A percentile compares a stretch with the other conserved stretches of the same genome.
Conservation (phyloP, 78 protist genomes). For the Dictyostelium citrinum region DNA sequence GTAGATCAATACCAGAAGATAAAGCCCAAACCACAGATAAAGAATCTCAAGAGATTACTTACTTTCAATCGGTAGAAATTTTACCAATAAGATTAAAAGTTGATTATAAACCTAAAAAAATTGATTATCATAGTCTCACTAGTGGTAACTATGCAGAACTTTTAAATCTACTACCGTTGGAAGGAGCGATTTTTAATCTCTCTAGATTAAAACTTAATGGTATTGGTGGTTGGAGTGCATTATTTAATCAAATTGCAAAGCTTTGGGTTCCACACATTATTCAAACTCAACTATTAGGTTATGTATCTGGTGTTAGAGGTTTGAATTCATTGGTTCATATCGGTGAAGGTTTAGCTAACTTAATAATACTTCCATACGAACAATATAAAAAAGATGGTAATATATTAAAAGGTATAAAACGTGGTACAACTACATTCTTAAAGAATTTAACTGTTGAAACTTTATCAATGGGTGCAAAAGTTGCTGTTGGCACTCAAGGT, state of each 20-base stretch:
- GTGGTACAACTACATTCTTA: constrained; percentile 57
- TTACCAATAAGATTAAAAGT: constrained; percentile 45
- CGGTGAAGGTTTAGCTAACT: constrained; percentile 64
- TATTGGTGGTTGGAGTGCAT: constrained; percentile 73
- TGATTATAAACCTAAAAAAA: constrained; percentile 73
- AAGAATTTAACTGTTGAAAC: constrained; percentile 67
- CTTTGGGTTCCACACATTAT: constrained; percentile 59
- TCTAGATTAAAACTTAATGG: constrained; percentile 42
- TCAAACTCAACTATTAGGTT: constrained; percentile 54
- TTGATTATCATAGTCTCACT: constrained; percentile 58
- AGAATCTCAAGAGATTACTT: constrained; percentile 65
- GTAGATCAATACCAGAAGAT: constrained; percentile 56
- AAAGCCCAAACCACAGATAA: constrained; percentile 60
- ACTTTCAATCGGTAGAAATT: constrained; percentile 52
- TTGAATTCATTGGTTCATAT: constrained; percentile 63
- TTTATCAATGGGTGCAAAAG: constrained; percentile 55
- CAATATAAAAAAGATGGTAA: constrained; percentile 73
- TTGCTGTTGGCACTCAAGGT: constrained; percentile 76
- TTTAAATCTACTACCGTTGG: constrained; percentile 58
- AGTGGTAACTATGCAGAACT: constrained; percentile 62
- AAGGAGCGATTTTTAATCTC: constrained; percentile 54
- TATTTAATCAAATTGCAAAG: constrained; percentile 29
- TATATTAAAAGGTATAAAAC: constrained; percentile 48
- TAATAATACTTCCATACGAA: constrained; percentile 49
- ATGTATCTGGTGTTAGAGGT: constrained; percentile 63